Evolutionary conservation across 2,329 filamentous ascomycete species (phyloP).

Genomic region (Tolypocladium endophyticum): DNA sequence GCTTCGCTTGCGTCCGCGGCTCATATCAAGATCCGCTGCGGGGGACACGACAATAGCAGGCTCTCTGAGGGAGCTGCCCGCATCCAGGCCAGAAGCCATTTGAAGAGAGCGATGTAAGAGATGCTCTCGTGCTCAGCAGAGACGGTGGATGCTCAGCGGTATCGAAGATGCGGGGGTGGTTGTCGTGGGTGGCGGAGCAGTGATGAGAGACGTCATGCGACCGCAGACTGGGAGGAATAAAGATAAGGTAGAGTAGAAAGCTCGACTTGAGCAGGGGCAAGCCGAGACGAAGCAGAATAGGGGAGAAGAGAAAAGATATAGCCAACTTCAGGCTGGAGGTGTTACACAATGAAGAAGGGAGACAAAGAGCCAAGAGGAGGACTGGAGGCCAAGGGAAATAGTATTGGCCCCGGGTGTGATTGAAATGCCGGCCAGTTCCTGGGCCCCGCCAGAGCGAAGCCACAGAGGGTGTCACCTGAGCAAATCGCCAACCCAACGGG

Average conservation of each 20-base stretch:
- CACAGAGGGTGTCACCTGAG: not conserved
- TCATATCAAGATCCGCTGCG: constrained; percentile 16
- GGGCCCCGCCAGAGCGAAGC: not conserved
- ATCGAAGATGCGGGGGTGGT: not conserved
- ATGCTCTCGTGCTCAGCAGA: not conserved
- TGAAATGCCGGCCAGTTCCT: not conserved
- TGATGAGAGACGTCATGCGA: not conserved
- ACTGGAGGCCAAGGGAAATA: not conserved
- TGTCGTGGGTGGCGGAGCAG: not conserved
- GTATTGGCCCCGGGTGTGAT: not conserved
- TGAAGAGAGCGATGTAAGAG: not conserved
- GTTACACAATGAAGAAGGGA: not conserved
- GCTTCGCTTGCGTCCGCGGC: constrained; percentile 28
- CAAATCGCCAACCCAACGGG: not conserved
- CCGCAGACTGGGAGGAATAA: not conserved
- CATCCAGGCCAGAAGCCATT: constrained; percentile 14
- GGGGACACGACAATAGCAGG: constrained; percentile 10
- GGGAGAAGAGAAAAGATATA: not conserved
- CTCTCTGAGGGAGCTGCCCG: constrained; percentile 12
- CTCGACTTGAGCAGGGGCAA: not conserved
- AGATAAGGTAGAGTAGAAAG: not conserved
- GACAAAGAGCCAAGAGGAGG: not conserved
- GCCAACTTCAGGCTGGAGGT: not conserved
- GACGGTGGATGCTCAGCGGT: not conserved
- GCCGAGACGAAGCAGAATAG: not conserved